Conservation (phyloP, 345 rosid genomes). For the Murraya paniculata region DNA sequence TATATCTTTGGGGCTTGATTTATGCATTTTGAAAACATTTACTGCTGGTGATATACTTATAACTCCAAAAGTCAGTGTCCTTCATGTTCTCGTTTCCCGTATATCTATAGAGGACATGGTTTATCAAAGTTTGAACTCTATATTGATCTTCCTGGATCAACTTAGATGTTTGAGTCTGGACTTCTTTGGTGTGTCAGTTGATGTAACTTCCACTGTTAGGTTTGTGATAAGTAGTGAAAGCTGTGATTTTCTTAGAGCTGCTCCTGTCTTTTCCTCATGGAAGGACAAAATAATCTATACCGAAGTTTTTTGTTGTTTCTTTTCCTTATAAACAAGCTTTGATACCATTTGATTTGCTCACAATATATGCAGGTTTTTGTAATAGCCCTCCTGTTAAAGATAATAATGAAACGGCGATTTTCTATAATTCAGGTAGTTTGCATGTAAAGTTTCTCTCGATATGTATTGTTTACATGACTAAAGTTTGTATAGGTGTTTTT, state of each 20-base stretch:
- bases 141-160: background rate
- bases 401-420: conserved; percentile 21
- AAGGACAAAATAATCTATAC: background rate
- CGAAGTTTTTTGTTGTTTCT: background rate
- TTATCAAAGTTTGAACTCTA: background rate
- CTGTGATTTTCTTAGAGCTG: background rate
- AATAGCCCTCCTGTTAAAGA: conserved; percentile 19
- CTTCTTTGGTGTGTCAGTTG: background rate
- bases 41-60: background rate
- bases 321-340: background rate
- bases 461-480: background rate
- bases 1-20: background rate
- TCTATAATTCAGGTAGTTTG: conserved; percentile 13
- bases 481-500: background rate
- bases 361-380: conserved; percentile 14
- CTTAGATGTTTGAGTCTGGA: background rate
- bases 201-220: background rate
- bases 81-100: background rate
- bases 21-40: background rate
- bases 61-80: background rate
- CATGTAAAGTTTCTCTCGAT: no score
- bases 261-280: background rate
- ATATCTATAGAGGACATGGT: background rate
- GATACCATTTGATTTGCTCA: background rate
- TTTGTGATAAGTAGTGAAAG: background rate